phyloP scores from a whole-genome alignment of 768 basidiomycete species.

The Galerina sulciceps region DNA sequence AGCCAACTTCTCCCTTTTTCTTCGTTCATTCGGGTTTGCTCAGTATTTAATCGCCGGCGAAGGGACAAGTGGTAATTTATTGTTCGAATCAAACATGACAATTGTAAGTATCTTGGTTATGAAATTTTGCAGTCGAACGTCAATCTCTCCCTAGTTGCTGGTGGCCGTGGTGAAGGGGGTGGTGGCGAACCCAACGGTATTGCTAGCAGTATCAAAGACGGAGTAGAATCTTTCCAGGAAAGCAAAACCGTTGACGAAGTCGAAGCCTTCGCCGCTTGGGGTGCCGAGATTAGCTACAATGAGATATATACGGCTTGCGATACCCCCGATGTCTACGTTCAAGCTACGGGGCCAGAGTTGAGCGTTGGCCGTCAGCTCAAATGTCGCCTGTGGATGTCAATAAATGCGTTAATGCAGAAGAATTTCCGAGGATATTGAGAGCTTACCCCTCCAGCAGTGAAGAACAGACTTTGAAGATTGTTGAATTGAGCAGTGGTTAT shows the following conservation, averaged over 20 bases:
- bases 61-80: too few species aligned
- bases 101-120: too few species aligned
- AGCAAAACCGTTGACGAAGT: constrained; percentile 55
- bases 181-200: constrained; percentile 60
- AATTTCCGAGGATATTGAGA: background rate
- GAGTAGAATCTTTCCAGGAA: constrained; percentile 63
- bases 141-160: constrained; percentile 28
- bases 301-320: constrained; percentile 53
- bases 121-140: too few species aligned
- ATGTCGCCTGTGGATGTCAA: constrained; percentile 40
- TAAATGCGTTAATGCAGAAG: background rate
- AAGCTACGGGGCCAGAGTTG: constrained; percentile 71
- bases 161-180: constrained; percentile 53
- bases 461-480: constrained; percentile 57
- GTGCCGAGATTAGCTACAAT: constrained; percentile 56
- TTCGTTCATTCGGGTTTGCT: too few species aligned
- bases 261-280: constrained; percentile 57
- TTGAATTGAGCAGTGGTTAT: constrained; percentile 54
- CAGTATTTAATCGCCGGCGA: too few species aligned
- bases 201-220: constrained; percentile 63
- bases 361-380: constrained; percentile 62
- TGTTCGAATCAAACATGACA: too few species aligned
- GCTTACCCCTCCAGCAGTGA: constrained; percentile 55
- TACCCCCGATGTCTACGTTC: constrained; percentile 62
- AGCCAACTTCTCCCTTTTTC: too few species aligned